These are phyloP conservation scores for Poa annua DNA, from an alignment of 176 grass and related monocot species.

Conservation along the genomic window DNA sequence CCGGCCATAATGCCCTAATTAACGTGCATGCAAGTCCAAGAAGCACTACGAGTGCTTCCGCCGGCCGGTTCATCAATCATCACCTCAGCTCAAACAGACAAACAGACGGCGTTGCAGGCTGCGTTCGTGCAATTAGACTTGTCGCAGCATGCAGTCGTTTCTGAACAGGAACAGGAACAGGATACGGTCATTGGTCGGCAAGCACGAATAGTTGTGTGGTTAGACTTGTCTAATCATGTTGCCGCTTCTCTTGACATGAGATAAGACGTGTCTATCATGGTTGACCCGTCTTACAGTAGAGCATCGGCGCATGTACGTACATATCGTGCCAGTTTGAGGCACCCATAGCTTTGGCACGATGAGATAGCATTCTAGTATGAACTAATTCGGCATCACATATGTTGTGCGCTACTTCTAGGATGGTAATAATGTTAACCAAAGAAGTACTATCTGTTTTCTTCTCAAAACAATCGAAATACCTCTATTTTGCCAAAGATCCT, in stretches of 20 bases:
- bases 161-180: neutral
- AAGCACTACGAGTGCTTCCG: neutral
- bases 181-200: neutral
- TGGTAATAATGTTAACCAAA: neutral
- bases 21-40: neutral
- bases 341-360: neutral
- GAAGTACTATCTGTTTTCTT: neutral
- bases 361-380: neutral
- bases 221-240: neutral
- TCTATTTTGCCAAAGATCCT: too few relatives aligned
- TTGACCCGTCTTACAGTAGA: neutral
- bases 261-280: neutral
- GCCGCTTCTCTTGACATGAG: neutral
- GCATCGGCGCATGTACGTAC: too few relatives aligned
- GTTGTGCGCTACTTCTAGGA: too few relatives aligned
- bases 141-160: too few relatives aligned
- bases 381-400: too few relatives aligned
- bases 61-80: conserved; percentile 8
- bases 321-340: conserved; percentile 25
- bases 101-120: neutral
- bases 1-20: neutral
- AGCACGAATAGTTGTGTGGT: neutral
- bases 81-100: neutral
- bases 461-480: neutral
- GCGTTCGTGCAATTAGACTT: neutral